Evolutionary conservation across 129 eudicot genomes (phyloP).

Genomic region (Kitagawia praeruptora): DNA sequence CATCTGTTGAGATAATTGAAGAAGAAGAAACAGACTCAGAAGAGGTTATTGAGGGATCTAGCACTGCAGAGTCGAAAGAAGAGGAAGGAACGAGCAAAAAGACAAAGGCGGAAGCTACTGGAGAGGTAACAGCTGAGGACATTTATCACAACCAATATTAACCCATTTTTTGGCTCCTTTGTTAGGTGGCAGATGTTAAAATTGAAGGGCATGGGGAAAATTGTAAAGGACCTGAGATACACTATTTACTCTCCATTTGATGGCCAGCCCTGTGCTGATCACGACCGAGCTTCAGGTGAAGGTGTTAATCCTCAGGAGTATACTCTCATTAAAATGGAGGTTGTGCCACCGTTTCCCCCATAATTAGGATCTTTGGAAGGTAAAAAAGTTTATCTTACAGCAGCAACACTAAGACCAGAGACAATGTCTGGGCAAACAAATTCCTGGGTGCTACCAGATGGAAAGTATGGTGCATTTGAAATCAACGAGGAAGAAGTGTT

Average conservation of each 20-base stretch:
- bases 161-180: constrained; percentile 76
- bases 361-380: constrained; percentile 70
- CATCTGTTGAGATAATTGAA: too few species aligned
- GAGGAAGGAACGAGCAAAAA: too few species aligned
- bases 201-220: constrained; percentile 58
- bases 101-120: too few species aligned
- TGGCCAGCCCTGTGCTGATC: constrained; percentile 94
- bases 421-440: constrained; percentile 92
- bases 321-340: constrained; percentile 83
- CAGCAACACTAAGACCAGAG: constrained; percentile 84
- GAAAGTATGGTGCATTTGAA: constrained; percentile 79
- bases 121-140: too few species aligned
- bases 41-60: too few species aligned
- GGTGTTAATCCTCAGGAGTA: constrained; percentile 92
- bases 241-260: constrained; percentile 69
- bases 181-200: constrained; percentile 84
- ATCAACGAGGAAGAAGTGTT: constrained; percentile 67
- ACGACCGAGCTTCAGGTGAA: constrained; percentile 91
- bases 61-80: too few species aligned
- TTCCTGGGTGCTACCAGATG: constrained; percentile 80
- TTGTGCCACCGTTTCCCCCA: constrained; percentile 64
- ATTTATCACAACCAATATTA: constrained; percentile 66
- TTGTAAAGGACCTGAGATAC: constrained; percentile 75
- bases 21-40: too few species aligned
- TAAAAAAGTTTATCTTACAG: constrained; percentile 74